A percentile compares a stretch with the other conserved stretches of the same genome.
Conservation (phyloP, 441 rosid species). For the Pelargonium australe region DNA sequence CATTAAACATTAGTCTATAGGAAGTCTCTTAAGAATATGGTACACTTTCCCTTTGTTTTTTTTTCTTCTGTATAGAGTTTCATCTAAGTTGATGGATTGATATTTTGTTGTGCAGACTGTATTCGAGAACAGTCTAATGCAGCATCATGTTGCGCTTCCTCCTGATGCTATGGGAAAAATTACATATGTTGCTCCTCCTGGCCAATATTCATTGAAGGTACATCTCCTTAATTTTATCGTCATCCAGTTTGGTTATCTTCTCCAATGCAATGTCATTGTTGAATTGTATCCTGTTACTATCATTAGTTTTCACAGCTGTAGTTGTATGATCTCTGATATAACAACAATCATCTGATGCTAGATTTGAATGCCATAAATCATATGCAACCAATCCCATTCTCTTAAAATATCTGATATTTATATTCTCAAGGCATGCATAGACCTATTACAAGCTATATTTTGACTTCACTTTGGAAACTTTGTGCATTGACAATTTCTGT, state of each 20-base stretch:
- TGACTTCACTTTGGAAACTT: not conserved
- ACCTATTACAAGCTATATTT: not conserved
- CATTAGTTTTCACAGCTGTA: not conserved
- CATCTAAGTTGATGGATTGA: slow-evolving; percentile 13
- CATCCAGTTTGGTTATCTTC: not conserved
- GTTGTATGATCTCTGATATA: not conserved
- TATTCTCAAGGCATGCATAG: not conserved
- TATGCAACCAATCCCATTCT: slow-evolving; percentile 1
- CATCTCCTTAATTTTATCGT: slow-evolving; percentile 19
- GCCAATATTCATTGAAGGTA: slow-evolving; percentile 96
- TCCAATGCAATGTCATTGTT: not conserved
- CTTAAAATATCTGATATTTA: not conserved
- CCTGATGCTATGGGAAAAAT: slow-evolving; percentile 97
- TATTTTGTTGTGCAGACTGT: slow-evolving; percentile 58
- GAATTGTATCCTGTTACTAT: not conserved
- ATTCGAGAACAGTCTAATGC: slow-evolving; percentile 88
- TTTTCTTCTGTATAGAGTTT: slow-evolving; percentile 3
- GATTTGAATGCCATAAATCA: not conserved
- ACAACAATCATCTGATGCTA: not conserved
- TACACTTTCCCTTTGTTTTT: not conserved
- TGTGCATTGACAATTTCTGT: not conserved
- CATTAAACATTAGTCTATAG: slow-evolving; percentile 17
- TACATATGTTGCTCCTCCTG: slow-evolving; percentile 86
- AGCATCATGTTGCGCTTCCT: slow-evolving; percentile 84
- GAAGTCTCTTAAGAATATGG: not conserved